phyloP scores from a whole-genome alignment of 1,284 basidiomycete species.

The Irpex sp. region DNA sequence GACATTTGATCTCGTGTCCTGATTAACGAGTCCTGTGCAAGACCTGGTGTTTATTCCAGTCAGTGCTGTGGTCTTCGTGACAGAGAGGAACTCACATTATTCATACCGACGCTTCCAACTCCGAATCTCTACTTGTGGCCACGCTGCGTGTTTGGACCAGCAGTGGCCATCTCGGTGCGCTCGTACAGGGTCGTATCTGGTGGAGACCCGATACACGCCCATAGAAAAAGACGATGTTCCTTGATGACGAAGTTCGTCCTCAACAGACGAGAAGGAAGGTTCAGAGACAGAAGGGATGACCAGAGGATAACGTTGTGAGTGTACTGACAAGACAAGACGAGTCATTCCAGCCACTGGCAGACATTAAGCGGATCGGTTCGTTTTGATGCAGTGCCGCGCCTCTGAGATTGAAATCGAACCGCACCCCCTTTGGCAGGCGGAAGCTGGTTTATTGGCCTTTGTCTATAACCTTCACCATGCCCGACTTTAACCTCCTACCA shows the following conservation, averaged over 20 bases:
- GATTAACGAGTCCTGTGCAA: too few relatives aligned
- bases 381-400: background rate
- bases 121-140: too few relatives aligned
- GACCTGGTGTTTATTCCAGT: too few relatives aligned
- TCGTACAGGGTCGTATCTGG: too few relatives aligned
- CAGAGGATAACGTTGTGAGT: background rate
- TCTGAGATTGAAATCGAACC: constrained; percentile 1
- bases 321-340: background rate
- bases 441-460: constrained; percentile 1
- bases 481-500: constrained; percentile 24
- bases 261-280: background rate
- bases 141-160: too few relatives aligned
- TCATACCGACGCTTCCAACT: too few relatives aligned
- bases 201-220: background rate
- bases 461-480: constrained; percentile 12
- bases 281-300: background rate
- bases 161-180: too few relatives aligned
- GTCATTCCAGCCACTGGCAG: background rate
- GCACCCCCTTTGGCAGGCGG: background rate
- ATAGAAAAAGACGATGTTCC: background rate
- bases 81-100: too few relatives aligned
- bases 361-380: background rate
- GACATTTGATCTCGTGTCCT: too few relatives aligned
- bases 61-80: too few relatives aligned
- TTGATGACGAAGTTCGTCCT: background rate